A percentile compares a stretch with the other conserved stretches of the same genome.
phyloP scores from a whole-genome alignment of 352 stramenopile genomes.

The Globisporangium viniferum region DNA sequence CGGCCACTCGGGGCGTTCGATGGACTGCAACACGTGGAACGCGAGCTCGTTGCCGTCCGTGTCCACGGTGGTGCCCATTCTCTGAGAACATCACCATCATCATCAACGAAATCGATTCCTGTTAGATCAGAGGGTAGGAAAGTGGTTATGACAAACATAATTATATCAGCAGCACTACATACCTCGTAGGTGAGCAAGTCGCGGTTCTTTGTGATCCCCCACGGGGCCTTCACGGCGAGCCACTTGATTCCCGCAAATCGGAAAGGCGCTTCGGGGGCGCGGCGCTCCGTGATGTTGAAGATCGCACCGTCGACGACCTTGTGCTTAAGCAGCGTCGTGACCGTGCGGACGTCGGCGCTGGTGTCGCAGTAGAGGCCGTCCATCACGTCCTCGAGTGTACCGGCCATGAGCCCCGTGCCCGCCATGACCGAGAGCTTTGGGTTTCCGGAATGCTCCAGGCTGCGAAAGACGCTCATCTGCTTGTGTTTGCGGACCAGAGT shows the following conservation, averaged over 20 bases:
- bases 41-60: constrained; percentile 29
- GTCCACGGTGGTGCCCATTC: constrained; percentile 32
- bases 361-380: constrained; percentile 41
- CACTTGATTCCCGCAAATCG: constrained; percentile 47
- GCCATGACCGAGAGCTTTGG: constrained; percentile 7
- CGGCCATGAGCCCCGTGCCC: constrained; percentile 10
- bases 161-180: background rate
- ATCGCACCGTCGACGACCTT: constrained; percentile 28
- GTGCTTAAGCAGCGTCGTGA: constrained; percentile 31
- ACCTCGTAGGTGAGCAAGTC: constrained; percentile 44
- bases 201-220: constrained; percentile 28
- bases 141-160: background rate
- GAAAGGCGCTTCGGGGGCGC: constrained; percentile 27
- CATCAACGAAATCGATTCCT: background rate
- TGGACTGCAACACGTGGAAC: constrained; percentile 46
- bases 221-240: constrained; percentile 27
- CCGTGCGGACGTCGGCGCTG: constrained; percentile 26
- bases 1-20: constrained; percentile 41
- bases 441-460: background rate
- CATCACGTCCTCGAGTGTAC: constrained; percentile 32
- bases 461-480: constrained; percentile 17
- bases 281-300: constrained; percentile 31
- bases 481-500: constrained; percentile 10
- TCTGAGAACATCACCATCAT: constrained; percentile 6
- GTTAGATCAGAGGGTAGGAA: background rate